A percentile compares a stretch with the other conserved stretches of the same genome.
phyloP scores from a whole-genome alignment of 2,329 filamentous ascomycete species.

The Fusarium proliferatum region DNA sequence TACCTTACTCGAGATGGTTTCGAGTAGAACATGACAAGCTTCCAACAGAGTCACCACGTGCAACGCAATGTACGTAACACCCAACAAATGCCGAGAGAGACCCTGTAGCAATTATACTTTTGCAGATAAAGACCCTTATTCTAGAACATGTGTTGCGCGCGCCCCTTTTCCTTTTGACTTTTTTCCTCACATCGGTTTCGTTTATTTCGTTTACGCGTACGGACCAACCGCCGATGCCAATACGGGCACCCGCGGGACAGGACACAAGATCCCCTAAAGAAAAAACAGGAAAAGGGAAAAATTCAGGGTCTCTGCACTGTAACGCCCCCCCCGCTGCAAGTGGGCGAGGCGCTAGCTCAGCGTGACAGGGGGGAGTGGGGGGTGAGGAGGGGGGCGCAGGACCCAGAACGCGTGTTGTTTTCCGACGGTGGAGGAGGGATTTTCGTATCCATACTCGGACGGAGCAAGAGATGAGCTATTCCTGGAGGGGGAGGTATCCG shows the following conservation, averaged over 20 bases:
- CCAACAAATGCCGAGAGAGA: background rate
- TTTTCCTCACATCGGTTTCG: background rate
- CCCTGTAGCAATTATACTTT: background rate
- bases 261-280: background rate
- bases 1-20: background rate
- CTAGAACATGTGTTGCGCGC: too few species aligned
- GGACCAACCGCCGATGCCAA: background rate
- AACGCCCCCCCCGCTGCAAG: background rate
- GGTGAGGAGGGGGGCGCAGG: background rate
- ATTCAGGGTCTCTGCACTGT: conserved; percentile 12
- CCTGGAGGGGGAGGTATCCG: conserved; percentile 11
- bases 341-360: background rate
- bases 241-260: background rate
- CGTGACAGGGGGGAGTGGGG: background rate
- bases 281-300: background rate
- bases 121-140: background rate
- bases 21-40: background rate
- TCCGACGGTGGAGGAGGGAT: conserved; percentile 17
- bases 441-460: conserved; percentile 18
- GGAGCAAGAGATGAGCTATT: background rate
- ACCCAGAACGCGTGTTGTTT: conserved; percentile 1
- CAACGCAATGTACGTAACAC: background rate
- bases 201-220: background rate
- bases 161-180: background rate
- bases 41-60: background rate